Evolutionary conservation across 345 rosid genomes (phyloP).

Genomic region (Cardamine chenopodiifolia): DNA sequence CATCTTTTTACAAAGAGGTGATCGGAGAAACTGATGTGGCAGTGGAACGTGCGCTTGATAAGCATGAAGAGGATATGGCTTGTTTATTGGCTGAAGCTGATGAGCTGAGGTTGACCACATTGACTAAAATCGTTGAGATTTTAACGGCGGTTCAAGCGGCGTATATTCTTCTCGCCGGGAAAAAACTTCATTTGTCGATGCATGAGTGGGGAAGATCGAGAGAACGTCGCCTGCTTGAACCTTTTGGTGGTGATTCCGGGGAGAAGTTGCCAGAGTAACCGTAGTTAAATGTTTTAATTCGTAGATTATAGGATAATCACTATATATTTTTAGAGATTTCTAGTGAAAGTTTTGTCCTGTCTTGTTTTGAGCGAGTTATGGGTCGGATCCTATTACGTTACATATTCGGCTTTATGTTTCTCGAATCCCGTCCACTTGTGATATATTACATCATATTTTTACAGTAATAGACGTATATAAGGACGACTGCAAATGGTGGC

Average conservation of each 20-base stretch:
- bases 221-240: slow-evolving; percentile 37
- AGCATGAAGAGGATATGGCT: slow-evolving; percentile 38
- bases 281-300: slow-evolving; percentile 1
- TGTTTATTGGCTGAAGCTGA: slow-evolving; percentile 46
- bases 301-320: neutral
- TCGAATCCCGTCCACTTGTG: neutral
- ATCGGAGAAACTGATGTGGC: slow-evolving; percentile 25
- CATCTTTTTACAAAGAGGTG: slow-evolving; percentile 34
- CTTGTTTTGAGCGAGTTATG: neutral
- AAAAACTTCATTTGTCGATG: slow-evolving; percentile 47
- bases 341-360: neutral
- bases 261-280: slow-evolving; percentile 1
- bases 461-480: neutral
- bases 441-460: neutral
- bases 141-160: slow-evolving; percentile 46
- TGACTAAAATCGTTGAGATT: slow-evolving; percentile 40
- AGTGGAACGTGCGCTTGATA: slow-evolving; percentile 41
- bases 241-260: slow-evolving; percentile 1
- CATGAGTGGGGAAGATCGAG: slow-evolving; percentile 48
- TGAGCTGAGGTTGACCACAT: slow-evolving; percentile 42
- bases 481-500: neutral
- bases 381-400: neutral
- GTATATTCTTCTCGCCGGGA: slow-evolving; percentile 45
- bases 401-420: neutral
- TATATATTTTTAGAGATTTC: neutral